Evolutionary conservation across 805 yeast genomes (phyloP).

Genomic region (Saccharomycopsis capsularis): DNA sequence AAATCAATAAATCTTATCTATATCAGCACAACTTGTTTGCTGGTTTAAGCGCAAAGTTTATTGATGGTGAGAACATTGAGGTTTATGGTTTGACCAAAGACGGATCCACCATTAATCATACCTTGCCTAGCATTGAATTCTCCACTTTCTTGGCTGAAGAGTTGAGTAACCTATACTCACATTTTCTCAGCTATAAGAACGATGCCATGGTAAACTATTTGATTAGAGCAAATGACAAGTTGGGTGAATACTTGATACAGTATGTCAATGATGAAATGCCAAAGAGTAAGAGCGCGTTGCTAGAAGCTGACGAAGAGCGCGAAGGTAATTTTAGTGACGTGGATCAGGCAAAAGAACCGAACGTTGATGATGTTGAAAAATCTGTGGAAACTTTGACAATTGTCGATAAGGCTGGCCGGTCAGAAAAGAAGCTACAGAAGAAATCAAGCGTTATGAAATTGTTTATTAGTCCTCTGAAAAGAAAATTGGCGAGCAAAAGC

Average conservation of each 20-base stretch:
- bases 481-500: conserved; percentile 1
- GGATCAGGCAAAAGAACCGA: conserved; percentile 14
- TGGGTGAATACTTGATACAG: conserved; percentile 22
- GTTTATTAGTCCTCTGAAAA: conserved; percentile 20
- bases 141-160: conserved; percentile 33
- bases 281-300: not conserved
- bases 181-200: conserved; percentile 33
- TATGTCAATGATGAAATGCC: conserved; percentile 9
- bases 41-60: conserved; percentile 42
- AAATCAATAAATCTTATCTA: conserved; percentile 34
- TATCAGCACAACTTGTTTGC: conserved; percentile 34
- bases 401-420: conserved; percentile 25
- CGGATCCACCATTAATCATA: conserved; percentile 24
- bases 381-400: conserved; percentile 29
- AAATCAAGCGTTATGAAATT: conserved; percentile 13
- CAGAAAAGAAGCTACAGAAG: not conserved
- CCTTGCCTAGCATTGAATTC: conserved; percentile 30
- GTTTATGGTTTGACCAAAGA: conserved; percentile 27
- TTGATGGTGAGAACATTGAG: conserved; percentile 21
- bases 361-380: conserved; percentile 28
- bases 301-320: conserved; percentile 1
- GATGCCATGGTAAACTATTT: conserved; percentile 26
- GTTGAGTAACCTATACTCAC: conserved; percentile 31
- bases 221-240: conserved; percentile 27
- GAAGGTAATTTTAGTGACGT: not conserved